A percentile compares a stretch with the other conserved stretches of the same genome.
Conservation (phyloP, 2,329 filamentous ascomycete genomes). For the Fonsecaea multimorphosa region DNA sequence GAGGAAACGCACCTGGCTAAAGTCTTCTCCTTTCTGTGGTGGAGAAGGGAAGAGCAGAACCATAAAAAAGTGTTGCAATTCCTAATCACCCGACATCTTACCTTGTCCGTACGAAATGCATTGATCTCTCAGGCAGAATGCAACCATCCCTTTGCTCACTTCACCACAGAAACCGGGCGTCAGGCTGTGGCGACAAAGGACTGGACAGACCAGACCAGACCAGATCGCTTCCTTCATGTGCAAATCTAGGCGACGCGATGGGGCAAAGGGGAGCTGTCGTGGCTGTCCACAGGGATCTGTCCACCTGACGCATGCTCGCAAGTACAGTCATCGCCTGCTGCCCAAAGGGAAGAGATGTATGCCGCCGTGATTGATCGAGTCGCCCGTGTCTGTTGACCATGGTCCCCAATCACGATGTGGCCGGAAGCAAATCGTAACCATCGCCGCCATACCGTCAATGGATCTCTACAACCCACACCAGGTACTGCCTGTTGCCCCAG, state of each 20-base stretch:
- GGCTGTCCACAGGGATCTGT: neutral
- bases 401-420: neutral
- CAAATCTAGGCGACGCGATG: conserved; percentile 2
- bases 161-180: neutral
- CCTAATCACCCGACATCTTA: neutral
- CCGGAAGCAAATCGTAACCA: neutral
- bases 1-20: too few relatives aligned
- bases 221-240: neutral
- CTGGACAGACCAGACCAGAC: neutral
- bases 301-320: conserved; percentile 4
- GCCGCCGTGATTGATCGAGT: neutral
- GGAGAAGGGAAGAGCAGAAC: too few relatives aligned
- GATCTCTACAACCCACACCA: conserved; percentile 16
- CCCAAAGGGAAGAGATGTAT: neutral
- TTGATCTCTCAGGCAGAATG: neutral
- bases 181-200: neutral
- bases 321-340: neutral
- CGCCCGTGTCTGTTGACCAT: neutral
- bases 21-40: too few relatives aligned
- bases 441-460: conserved; percentile 11
- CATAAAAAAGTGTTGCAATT: neutral
- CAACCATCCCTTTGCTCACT: neutral
- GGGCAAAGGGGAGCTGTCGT: neutral
- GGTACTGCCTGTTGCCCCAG: conserved; percentile 15
- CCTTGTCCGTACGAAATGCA: neutral